Conservation (phyloP, 2,329 filamentous ascomycete genomes). For the Clathrospora elynae region DNA sequence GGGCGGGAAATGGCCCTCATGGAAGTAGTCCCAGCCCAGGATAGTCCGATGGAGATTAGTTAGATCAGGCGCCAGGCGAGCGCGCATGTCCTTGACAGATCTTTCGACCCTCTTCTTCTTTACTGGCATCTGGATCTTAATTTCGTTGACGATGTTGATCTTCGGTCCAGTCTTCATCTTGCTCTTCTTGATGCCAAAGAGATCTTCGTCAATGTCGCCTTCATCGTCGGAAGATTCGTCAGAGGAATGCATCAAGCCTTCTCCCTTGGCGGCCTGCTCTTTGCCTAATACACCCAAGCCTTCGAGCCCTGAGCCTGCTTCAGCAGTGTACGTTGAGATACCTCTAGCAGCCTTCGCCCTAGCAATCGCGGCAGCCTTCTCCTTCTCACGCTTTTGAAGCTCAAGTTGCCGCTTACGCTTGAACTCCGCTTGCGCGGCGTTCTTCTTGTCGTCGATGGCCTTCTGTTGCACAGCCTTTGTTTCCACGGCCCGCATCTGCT, state of each 20-base stretch:
- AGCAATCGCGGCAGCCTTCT: constrained; percentile 74
- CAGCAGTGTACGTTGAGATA: constrained; percentile 62
- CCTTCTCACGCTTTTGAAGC: constrained; percentile 73
- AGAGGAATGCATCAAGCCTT: constrained; percentile 87
- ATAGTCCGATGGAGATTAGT: constrained; percentile 83
- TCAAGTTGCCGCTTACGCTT: constrained; percentile 75
- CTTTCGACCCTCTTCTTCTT: constrained; percentile 82
- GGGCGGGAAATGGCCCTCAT: constrained; percentile 83
- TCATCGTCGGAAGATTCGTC: constrained; percentile 68
- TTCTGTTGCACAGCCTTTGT: constrained; percentile 34
- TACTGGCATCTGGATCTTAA: constrained; percentile 66
- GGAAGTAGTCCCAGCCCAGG: constrained; percentile 93
- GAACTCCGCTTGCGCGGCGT: constrained; percentile 57
- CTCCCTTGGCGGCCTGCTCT: constrained; percentile 74
- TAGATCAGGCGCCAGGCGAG: constrained; percentile 87
- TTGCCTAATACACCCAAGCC: constrained; percentile 76
- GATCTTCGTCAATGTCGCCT: constrained; percentile 66
- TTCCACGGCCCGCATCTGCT: constrained; percentile 29
- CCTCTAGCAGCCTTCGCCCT: constrained; percentile 64
- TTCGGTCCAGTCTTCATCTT: constrained; percentile 49
- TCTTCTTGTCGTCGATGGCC: constrained; percentile 34
- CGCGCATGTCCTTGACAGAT: constrained; percentile 91
- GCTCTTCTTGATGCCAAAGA: constrained; percentile 63
- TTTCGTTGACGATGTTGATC: constrained; percentile 46
- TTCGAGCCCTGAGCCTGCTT: constrained; percentile 78